Percentiles rank a stretch among this genome's conserved stretches.
Evolutionary conservation across 345 rosid species (phyloP).

Genomic region (Arabis alpina): DNA sequence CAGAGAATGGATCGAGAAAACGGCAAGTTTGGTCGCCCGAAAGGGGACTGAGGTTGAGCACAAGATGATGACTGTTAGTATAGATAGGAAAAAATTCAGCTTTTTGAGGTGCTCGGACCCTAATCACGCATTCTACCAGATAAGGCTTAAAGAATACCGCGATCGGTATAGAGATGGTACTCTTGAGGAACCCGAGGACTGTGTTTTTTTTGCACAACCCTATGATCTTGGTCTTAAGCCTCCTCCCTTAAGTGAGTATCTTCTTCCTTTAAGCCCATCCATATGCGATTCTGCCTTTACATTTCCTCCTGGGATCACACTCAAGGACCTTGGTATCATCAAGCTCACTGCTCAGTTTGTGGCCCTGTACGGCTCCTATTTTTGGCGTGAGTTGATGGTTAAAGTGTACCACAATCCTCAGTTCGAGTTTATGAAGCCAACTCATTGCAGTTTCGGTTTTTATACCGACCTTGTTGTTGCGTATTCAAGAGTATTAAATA

Average conservation of each 20-base stretch:
- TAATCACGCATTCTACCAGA: background rate
- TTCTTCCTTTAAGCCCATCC: no score
- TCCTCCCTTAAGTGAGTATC: no score
- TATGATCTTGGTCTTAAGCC: no score
- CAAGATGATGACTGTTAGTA: background rate
- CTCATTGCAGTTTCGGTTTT: slow-evolving; percentile 68
- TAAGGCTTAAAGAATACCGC: no score
- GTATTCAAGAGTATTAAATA: slow-evolving; percentile 69
- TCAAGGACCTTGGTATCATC: slow-evolving; percentile 71
- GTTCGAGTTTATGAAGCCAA: slow-evolving; percentile 56
- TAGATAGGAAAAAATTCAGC: background rate
- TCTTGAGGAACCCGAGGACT: no score
- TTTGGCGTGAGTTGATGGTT: slow-evolving; percentile 60
- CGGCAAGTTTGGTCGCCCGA: no score
- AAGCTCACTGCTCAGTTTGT: slow-evolving; percentile 79
- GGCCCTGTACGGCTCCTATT: slow-evolving; percentile 66
- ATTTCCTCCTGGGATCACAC: slow-evolving; percentile 44
- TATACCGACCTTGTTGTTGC: slow-evolving; percentile 71
- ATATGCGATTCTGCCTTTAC: no score
- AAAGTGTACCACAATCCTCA: slow-evolving; percentile 53
- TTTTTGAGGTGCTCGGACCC: background rate
- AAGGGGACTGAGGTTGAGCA: no score
- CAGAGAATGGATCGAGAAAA: no score
- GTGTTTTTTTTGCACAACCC: no score
- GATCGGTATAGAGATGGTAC: no score